Evolutionary conservation across 148 eudicot genomes (phyloP).

Genomic region (Chenopodium suecicum): DNA sequence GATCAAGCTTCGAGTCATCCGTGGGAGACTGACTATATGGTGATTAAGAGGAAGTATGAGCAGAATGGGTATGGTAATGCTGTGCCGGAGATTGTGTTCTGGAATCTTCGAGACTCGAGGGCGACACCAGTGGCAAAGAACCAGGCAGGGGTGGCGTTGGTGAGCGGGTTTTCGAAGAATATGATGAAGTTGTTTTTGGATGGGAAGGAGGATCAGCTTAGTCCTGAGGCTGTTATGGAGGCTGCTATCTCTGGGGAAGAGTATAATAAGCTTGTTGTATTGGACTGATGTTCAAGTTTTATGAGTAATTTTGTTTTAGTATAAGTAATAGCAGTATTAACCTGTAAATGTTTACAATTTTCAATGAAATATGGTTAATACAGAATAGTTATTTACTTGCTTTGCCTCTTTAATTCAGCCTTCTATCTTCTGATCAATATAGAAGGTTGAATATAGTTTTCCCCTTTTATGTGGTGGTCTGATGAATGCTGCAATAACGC

Average conservation of each 20-base stretch:
- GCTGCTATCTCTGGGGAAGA: conserved; percentile 28
- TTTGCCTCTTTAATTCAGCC: no score
- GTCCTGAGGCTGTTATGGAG: conserved; percentile 30
- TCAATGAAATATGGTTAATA: no score
- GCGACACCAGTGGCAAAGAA: conserved; percentile 19
- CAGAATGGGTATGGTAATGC: conserved; percentile 25
- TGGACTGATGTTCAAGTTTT: conserved; percentile 17
- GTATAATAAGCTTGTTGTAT: conserved; percentile 25
- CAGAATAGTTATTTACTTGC: no score
- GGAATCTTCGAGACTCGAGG: conserved; percentile 30
- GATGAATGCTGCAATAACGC: neutral
- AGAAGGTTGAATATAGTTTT: neutral
- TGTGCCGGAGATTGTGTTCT: conserved; percentile 37
- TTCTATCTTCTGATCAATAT: no score
- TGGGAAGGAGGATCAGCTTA: conserved; percentile 27
- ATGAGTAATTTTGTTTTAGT: no score
- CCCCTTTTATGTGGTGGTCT: neutral
- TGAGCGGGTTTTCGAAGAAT: conserved; percentile 37
- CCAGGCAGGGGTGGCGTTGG: conserved; percentile 31
- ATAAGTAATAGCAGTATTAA: no score
- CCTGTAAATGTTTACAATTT: no score
- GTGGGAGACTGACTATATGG: conserved; percentile 32
- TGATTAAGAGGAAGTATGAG: conserved; percentile 25
- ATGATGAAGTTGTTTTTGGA: conserved; percentile 35
- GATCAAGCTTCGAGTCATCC: conserved; percentile 18